These are phyloP conservation scores for Pholiota adiposa DNA, from an alignment of 1,284 basidiomycete genomes.

Conservation along the genomic window DNA sequence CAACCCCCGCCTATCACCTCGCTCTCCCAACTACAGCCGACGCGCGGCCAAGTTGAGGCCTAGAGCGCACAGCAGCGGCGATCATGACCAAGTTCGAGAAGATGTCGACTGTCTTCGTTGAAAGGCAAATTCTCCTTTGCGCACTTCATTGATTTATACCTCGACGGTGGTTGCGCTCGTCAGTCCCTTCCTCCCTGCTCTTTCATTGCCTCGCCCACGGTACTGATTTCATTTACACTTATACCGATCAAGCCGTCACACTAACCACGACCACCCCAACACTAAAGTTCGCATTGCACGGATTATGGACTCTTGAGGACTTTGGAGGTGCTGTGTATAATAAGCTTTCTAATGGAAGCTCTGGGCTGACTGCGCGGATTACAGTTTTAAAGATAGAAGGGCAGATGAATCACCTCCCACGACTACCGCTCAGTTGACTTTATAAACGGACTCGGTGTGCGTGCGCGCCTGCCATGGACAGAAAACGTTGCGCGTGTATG, in stretches of 20 bases:
- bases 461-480: no score
- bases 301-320: slow-evolving; percentile 91
- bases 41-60: slow-evolving; percentile 48
- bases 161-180: slow-evolving; percentile 91
- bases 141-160: slow-evolving; percentile 81
- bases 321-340: no score
- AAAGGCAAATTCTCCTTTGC: slow-evolving; percentile 69
- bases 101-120: slow-evolving; percentile 79
- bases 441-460: no score
- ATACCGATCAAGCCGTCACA: slow-evolving; percentile 83
- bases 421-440: no score
- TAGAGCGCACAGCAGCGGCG: slow-evolving; percentile 79
- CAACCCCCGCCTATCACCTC: slow-evolving; percentile 86
- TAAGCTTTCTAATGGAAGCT: no score
- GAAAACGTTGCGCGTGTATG: neutral
- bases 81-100: slow-evolving; percentile 82
- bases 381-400: no score
- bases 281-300: slow-evolving; percentile 74
- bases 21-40: slow-evolving; percentile 68
- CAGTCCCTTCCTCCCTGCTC: slow-evolving; percentile 47
- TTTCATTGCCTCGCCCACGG: neutral
- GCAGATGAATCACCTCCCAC: no score
- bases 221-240: neutral
- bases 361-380: no score
- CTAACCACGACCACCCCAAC: slow-evolving; percentile 77